Conservation (phyloP, 2,329 filamentous ascomycete species). For the Calonectria pseudoreteaudii region DNA sequence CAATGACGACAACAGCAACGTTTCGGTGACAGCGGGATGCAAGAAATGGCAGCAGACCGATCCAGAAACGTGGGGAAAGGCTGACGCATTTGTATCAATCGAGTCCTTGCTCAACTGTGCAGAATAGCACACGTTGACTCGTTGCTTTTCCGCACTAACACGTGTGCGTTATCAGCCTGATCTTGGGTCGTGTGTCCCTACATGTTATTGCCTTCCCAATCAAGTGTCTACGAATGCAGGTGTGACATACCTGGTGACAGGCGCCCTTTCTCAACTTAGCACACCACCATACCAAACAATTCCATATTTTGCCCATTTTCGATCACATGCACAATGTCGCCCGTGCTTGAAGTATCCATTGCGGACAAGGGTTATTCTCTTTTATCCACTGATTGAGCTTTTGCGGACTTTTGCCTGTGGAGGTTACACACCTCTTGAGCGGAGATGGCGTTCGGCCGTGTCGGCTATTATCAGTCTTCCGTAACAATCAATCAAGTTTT, state of each 20-base stretch:
- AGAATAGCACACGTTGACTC: conserved; percentile 32
- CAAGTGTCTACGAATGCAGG: conserved; percentile 34
- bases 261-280: conserved; percentile 19
- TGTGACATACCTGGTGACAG: conserved; percentile 39
- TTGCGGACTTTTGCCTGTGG: conserved; percentile 19
- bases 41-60: background rate
- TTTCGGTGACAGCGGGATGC: background rate
- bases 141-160: conserved; percentile 23
- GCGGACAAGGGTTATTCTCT: conserved; percentile 15
- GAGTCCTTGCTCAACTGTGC: background rate
- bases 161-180: conserved; percentile 33
- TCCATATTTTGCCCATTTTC: conserved; percentile 29
- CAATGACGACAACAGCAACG: conserved; percentile 7
- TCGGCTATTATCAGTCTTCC: background rate
- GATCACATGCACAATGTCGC: conserved; percentile 18
- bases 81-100: conserved; percentile 10
- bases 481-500: background rate
- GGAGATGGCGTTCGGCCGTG: conserved; percentile 11
- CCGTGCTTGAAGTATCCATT: conserved; percentile 9
- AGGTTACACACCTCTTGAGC: conserved; percentile 14
- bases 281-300: conserved; percentile 24
- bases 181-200: conserved; percentile 28
- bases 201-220: conserved; percentile 29
- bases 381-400: conserved; percentile 17
- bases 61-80: conserved; percentile 15